Evolutionary conservation across 441 rosid genomes (phyloP).

Genomic region (Populus hybrid): DNA sequence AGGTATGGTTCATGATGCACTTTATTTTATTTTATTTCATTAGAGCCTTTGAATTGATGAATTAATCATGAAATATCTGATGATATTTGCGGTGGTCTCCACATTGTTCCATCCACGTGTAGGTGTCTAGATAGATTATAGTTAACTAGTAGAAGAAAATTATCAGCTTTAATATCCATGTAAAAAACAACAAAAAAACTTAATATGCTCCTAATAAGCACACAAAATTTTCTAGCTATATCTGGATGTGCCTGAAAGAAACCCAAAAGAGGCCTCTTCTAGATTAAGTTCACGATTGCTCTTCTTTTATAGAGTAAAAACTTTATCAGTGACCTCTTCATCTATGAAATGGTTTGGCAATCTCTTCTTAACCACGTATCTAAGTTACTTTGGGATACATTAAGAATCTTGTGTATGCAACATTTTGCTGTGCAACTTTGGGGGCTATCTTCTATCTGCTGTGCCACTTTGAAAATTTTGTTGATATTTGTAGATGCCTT

Average conservation of each 20-base stretch:
- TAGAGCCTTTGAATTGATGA: constrained; percentile 15
- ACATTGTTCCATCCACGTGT: not conserved
- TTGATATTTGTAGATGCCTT: not conserved
- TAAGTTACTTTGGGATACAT: not conserved
- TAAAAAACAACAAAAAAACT: not conserved
- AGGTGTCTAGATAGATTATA: not conserved
- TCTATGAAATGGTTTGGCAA: not conserved
- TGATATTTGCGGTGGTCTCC: not conserved
- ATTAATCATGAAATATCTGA: not conserved
- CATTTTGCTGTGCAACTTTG: not conserved
- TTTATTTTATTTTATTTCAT: constrained; percentile 5
- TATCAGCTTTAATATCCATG: not conserved
- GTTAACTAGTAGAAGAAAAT: not conserved
- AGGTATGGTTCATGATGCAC: constrained; percentile 39
- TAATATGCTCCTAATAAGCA: not conserved
- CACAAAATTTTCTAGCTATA: not conserved
- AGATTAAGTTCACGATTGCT: not conserved
- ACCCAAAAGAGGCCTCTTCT: not conserved
- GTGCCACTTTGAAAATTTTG: not conserved
- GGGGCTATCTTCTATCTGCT: not conserved
- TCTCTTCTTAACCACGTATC: not conserved
- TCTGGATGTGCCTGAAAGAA: not conserved
- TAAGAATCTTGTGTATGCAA: not conserved
- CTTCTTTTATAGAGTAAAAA: not conserved
- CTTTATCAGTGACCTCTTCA: not conserved